Evolutionary conservation across 805 yeast species (phyloP), one percentile per base, ranked within the genome.

Genomic region (Candida suzukii): DNA sequence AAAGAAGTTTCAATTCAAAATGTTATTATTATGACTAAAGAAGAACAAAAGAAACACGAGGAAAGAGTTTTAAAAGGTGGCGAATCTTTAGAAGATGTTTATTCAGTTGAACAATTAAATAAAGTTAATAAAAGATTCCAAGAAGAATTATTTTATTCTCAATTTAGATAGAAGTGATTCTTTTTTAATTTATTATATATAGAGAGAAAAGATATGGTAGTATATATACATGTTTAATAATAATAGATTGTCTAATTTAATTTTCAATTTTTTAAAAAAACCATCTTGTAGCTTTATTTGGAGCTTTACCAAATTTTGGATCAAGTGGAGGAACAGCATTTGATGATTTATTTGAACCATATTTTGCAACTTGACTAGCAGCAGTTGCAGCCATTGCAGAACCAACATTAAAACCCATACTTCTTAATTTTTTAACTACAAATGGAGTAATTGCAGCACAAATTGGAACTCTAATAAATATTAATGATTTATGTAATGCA

Each of bases 371-470:
- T 18, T 9, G 22, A 31, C 14, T 4, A 18, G 22, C 35, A 8
- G n/a, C 32, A 6, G 19, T 18, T 12, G 35, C 17, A 28, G 54
- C 53, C 2, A 60, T 53, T 21, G 57, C 54, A 3, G 74, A 67
- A 10, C 86, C 91, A 44, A 86, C 76, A 43, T 80, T 78, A 66
- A 86, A 88, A 2, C 96, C 96, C 84, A 87, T 78, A 19, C 72
- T 64, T 43, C 84, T 75, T 46, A 91, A 70, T 37, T 66, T 56
- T 40, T 61, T 67, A 5, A 88, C 95, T 2, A 88, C 71, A 1
- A 77, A 57, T 6, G 99, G 99, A 0, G 97, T 88, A 12, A 90
- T 73, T 2, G 95, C 95, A 0, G 96, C 96, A 0, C 97, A 83
- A 25, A 88, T 60, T 13, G 99, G 99, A 5, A 93, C 66, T 47